Evolutionary conservation across 805 yeast genomes (phyloP), one percentile per base, ranked within the genome.

Genomic region (Blastobotrys peoriensis): DNA sequence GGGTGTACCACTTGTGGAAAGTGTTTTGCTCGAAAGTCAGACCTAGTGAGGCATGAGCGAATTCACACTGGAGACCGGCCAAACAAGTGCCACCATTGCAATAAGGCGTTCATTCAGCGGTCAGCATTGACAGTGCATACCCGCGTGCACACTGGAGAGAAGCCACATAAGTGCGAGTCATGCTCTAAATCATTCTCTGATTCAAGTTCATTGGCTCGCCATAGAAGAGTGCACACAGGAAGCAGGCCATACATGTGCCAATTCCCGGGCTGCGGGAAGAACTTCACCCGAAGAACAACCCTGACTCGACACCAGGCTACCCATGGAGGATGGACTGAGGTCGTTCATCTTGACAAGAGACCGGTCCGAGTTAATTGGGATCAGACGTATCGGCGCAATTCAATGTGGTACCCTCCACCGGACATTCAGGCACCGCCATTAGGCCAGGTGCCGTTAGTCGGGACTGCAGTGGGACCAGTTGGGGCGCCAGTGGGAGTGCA

Each of bases 281-380:
- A 83, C 41, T 87, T 87, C 55, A 86, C 96, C 94, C 86, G 86
- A 17, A 75, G 85, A 58, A 78, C 86, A 15, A 85, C 86, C 55
- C 77, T 85, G 81, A 77, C 83, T 5, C 69, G 94, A 53, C 95
- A 85, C 61, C 68, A 74, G 47, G 77, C 74, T 57, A 66, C 81
- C 30, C 95, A 85, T 36, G 58, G 43, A 4, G 46, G 33, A 4
- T 36, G 36, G 38, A n/a, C 20, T 6, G 35, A 18, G 15, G 40
- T 33, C 20, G 38, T 33, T 40, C 33, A 15, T 25, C 15, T 38
- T 16, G n/a, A n/a, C n/a, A n/a, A n/a, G n/a, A n/a, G n/a, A n/a
- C n/a, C n/a, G n/a, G n/a, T n/a, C n/a, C n/a, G n/a, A n/a, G n/a
- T n/a, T n/a, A n/a, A n/a, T n/a, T n/a, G n/a, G n/a, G n/a, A n/a